These are phyloP conservation scores for Rosa hybrid DNA, from an alignment of 331 rosid genomes.

Conservation along the genomic window DNA sequence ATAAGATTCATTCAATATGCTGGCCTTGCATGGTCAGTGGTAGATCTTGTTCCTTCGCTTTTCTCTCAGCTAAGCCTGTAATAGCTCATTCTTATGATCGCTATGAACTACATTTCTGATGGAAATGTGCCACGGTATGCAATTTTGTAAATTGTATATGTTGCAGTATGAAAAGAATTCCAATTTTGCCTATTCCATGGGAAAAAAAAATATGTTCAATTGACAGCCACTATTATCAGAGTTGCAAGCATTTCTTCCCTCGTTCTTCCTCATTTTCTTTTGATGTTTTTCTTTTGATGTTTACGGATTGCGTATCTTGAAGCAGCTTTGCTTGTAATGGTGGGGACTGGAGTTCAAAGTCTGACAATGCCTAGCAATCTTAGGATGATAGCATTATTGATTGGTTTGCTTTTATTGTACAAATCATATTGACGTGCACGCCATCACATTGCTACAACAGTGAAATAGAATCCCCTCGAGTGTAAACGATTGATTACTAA, in stretches of 20 bases:
- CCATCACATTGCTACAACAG: not conserved
- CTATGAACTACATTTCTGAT: not conserved
- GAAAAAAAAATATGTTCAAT: not conserved
- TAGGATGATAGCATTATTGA: not conserved
- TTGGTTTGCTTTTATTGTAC: not conserved
- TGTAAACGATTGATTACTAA: too few relatives aligned
- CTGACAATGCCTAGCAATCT: not conserved
- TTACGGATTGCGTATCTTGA: not conserved
- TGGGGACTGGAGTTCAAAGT: not conserved
- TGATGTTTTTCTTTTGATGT: not conserved
- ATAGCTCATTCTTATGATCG: slow-evolving; percentile 12
- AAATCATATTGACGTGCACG: not conserved
- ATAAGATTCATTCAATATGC: slow-evolving; percentile 89
- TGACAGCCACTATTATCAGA: not conserved
- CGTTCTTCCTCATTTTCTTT: not conserved
- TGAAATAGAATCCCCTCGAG: not conserved
- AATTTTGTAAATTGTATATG: slow-evolving; percentile 32
- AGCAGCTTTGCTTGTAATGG: not conserved
- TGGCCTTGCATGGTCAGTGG: slow-evolving; percentile 97
- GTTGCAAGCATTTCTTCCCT: not conserved
- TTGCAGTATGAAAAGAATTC: not conserved
- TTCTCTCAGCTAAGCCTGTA: slow-evolving; percentile 62
- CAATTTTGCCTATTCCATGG: not conserved
- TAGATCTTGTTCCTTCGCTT: slow-evolving; percentile 84
- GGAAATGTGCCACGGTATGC: slow-evolving; percentile 10